Evolutionary conservation across 495 filamentous ascomycete species (phyloP), one percentile per base, ranked within the genome.

Genomic region (Pyrenula massariospora): DNA sequence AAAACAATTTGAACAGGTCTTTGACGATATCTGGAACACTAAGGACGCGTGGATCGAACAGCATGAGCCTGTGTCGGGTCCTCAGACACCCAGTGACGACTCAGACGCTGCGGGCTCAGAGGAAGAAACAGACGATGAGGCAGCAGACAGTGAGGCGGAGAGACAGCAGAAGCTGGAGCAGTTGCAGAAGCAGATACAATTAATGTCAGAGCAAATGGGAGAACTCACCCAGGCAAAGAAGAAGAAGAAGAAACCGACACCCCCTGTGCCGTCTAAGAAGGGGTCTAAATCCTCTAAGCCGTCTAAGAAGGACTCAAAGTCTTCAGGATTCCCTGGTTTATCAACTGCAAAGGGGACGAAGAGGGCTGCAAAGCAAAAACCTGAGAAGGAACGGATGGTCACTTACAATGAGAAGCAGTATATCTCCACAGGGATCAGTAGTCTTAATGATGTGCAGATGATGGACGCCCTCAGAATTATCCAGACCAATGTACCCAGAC

Each of bases 391-490:
- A 31, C 77, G 73, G 56, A 78, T 72, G 60, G 73, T 89, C 51
- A 83, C 81, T n/a, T 84, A 83, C 55, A 70, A 83, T 20, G 87
- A 95, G 73, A 94, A 94, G 73, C 87, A 91, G 49, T 77, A 91
- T 60, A 92, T 96, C 54, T 89, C 88, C 0, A 83, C 82, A 55
- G 84, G 85, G 3, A 91, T 96, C 56, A 82, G 80, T 58, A 81
- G 80, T 25, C 80, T 95, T 52, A 80, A 86, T 1, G 84, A 87
- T 24, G 73, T 76, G 22, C 84, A 87, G 60, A 85, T 95, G 68
- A 78, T 82, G 47, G 77, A 82, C 58, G 89, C 89, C 3, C 84
- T 96, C n/a, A 80, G 84, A 42, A 91, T 95, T 62, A 97, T 98
- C 65, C 87, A 91, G 68, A 82, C 79, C 53, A 91, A 94, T 59